These are phyloP conservation scores for Mucor saturninus DNA, from an alignment of 371 early-diverging fungal species.

Conservation along the genomic window DNA sequence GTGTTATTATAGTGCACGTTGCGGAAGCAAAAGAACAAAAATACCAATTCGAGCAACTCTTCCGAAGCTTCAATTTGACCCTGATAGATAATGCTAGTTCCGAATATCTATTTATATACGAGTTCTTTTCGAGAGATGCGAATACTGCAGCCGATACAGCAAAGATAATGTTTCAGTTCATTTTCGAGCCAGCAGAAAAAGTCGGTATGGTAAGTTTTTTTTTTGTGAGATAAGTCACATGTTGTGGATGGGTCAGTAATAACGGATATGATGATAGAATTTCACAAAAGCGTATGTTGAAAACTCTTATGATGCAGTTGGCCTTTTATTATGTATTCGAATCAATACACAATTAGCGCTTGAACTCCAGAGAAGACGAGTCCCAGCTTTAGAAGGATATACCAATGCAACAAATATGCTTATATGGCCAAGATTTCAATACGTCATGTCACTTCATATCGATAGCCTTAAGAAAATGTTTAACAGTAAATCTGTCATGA, in stretches of 20 bases:
- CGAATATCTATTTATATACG: conserved; percentile 87
- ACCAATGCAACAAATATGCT: conserved; percentile 86
- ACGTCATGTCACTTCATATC: conserved; percentile 85
- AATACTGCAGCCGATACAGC: conserved; percentile 51
- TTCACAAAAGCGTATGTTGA: conserved; percentile 75
- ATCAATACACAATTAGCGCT: conserved; percentile 81
- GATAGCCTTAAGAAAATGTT: conserved; percentile 81
- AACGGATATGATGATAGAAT: conserved; percentile 37
- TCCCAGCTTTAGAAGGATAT: conserved; percentile 83
- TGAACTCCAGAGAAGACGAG: conserved; percentile 80
- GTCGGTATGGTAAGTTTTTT: conserved; percentile 64
- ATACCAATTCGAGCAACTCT: conserved; percentile 78
- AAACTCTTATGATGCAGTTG: conserved; percentile 85
- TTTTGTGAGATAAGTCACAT: neutral
- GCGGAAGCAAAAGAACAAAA: conserved; percentile 80
- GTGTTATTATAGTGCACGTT: conserved; percentile 79
- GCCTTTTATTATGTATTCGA: conserved; percentile 85
- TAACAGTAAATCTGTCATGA: conserved; percentile 56
- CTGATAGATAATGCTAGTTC: conserved; percentile 91
- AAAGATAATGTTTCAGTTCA: conserved; percentile 64
- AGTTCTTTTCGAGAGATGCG: conserved; percentile 78
- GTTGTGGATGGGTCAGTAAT: neutral
- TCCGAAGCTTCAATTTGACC: conserved; percentile 84
- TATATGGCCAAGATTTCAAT: conserved; percentile 93
- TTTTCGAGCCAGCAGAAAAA: conserved; percentile 85